These are phyloP conservation scores for Malus hybrid DNA, from an alignment of 331 rosid species.

Conservation along the genomic window DNA sequence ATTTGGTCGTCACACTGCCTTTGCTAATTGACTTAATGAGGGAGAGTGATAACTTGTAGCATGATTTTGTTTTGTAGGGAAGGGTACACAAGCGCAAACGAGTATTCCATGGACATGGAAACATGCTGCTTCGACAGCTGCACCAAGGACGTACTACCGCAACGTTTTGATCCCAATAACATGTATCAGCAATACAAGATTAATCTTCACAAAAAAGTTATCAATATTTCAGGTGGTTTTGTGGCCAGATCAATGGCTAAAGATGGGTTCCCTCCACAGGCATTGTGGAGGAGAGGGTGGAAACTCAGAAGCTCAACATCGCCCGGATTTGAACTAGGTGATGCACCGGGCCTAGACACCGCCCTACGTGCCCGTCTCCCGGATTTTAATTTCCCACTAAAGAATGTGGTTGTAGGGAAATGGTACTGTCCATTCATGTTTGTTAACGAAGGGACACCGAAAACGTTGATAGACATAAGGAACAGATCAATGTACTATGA, in stretches of 20 bases:
- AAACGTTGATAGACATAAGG: conserved; percentile 34
- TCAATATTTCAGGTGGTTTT: conserved; percentile 48
- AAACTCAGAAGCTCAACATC: conserved; percentile 28
- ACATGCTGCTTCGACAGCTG: conserved; percentile 31
- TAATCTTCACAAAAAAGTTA: conserved; percentile 26
- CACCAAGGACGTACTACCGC: conserved; percentile 24
- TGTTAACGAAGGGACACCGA: conserved; percentile 43
- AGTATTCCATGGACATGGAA: conserved; percentile 33
- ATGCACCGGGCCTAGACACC: conserved; percentile 50
- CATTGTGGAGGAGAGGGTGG: conserved; percentile 55
- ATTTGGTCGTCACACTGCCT: no score
- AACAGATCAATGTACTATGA: conserved; percentile 52
- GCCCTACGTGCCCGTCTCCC: conserved; percentile 40
- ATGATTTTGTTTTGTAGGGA: conserved; percentile 12
- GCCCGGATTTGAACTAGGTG: conserved; percentile 23
- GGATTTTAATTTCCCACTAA: conserved; percentile 34
- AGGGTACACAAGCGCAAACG: conserved; percentile 39
- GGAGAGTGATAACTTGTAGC: no score
- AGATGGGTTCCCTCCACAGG: conserved; percentile 47
- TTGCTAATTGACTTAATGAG: no score
- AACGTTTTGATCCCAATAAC: conserved; percentile 28
- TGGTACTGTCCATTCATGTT: conserved; percentile 86
- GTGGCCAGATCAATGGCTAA: conserved; percentile 41
- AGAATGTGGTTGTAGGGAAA: conserved; percentile 55
- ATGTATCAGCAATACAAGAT: conserved; percentile 47